Evolutionary conservation across 116 monocot species (phyloP), one percentile per base, ranked within the genome.

Genomic region (Zostera marina): DNA sequence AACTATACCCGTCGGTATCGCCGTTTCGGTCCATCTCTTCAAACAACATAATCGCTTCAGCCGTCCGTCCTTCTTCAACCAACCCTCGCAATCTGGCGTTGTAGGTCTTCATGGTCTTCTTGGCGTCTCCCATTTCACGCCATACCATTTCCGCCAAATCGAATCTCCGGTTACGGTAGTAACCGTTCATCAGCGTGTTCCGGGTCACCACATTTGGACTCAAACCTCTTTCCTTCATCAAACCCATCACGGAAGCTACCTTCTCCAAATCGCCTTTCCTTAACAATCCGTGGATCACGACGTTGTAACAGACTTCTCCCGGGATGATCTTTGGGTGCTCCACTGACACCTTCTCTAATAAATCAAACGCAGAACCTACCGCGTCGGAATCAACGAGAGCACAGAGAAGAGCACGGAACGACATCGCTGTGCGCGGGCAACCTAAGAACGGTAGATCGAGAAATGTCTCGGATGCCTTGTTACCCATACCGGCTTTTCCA

Each of bases 11-110:
- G 41, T 84, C 81, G 0, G 80, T 78, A 42, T 63, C 26, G 38
- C 43, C 42, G 26, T 56, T 32, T 11, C 41, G 11, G 47, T 63
- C 48, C 66, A 89, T 41, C 17, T 67, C 25, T 11, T 64, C 69
- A 19, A 83, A 60, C 21, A 90, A 38, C 41, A 64, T 66, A 16
- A 53, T 66, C 1, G 81, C 78, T 15, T 81, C 90, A 14, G 20
- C 7, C 4, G 63, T 78, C 44, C 62, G 74, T 61, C 78, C 71
- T 16, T 60, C 49, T 0, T 56, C 32, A 56, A 68, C 76, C 52
- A 90, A 49, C 9, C 79, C 73, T 42, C 76, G 73, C 46, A 90
- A n/a, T 60, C 81, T 90, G 1, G 90, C 76, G 59, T 90, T 90
- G 68, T 69, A 90, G 69, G 68, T 76, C 42, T 19, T 73, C 22